phyloP scores from a whole-genome alignment of 345 rosid species.

The Eucalyptus albens region DNA sequence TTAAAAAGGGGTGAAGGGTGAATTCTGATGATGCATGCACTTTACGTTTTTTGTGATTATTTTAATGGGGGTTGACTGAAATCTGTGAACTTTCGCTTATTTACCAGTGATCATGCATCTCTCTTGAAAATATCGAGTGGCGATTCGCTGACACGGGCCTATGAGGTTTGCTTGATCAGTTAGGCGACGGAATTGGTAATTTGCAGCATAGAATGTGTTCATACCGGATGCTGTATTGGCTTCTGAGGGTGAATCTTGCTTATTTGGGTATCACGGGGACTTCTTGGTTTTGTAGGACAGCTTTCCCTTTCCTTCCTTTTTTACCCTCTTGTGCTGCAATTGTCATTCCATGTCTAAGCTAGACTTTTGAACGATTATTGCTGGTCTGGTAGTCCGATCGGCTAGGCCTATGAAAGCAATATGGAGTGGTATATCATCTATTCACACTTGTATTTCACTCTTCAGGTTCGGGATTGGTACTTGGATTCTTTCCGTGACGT shows the following conservation, averaged over 20 bases:
- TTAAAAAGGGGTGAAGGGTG: neutral
- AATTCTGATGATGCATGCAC: neutral
- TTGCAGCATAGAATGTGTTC: neutral
- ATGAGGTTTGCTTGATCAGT: neutral
- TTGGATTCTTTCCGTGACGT: slow-evolving; percentile 90
- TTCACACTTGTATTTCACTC: neutral
- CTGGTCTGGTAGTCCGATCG: neutral
- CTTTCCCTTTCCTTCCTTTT: neutral
- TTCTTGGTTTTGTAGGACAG: neutral
- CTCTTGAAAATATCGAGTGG: neutral
- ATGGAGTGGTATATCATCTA: neutral
- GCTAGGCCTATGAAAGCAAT: neutral
- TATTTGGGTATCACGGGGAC: neutral
- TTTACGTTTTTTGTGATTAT: neutral
- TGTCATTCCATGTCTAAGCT: neutral
- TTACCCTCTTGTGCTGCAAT: neutral
- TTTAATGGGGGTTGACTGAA: neutral
- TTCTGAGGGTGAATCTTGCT: neutral
- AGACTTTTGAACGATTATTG: neutral
- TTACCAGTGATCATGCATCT: neutral
- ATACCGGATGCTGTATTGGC: neutral
- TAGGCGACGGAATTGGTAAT: neutral
- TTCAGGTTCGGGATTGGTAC: slow-evolving; percentile 99
- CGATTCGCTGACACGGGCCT: neutral
- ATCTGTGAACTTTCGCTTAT: neutral